Percentiles rank a stretch among this genome's conserved stretches.
Evolutionary conservation across 139 green algal genomes (phyloP).

Genomic region (Pedinophyceae sp.): DNA sequence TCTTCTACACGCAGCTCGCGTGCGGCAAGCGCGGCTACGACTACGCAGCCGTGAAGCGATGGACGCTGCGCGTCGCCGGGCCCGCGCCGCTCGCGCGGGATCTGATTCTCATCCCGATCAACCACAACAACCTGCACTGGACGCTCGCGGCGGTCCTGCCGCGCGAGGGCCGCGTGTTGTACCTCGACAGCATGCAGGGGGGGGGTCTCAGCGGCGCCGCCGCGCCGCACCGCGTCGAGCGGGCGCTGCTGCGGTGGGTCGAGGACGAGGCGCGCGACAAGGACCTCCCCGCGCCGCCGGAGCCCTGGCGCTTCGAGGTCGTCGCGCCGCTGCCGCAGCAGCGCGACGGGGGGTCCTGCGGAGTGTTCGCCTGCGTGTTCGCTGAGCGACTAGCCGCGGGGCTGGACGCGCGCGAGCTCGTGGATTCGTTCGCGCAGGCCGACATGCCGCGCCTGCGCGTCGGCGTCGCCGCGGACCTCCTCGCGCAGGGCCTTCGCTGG

Average conservation of each 20-base stretch:
- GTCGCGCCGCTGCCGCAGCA: conserved; percentile 9
- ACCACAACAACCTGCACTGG: conserved; percentile 14
- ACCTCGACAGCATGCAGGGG: conserved; percentile 12
- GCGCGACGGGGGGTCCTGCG: conserved; percentile 7
- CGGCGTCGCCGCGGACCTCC: conserved; percentile 8
- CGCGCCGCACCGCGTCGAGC: not conserved
- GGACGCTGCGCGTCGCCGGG: conserved; percentile 7
- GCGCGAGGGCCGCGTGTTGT: not conserved
- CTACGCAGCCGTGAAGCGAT: conserved; percentile 8
- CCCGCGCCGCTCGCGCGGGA: conserved; percentile 4
- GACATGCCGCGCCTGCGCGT: conserved; percentile 10
- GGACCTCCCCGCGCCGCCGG: too few relatives aligned
- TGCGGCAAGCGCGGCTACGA: not conserved
- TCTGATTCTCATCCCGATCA: conserved; percentile 12
- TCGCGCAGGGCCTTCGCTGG: too few relatives aligned
- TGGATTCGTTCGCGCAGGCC: conserved; percentile 6
- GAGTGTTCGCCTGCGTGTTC: conserved; percentile 10
- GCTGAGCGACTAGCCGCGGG: conserved; percentile 2
- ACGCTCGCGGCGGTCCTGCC: conserved; percentile 1
- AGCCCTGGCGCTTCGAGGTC: too few relatives aligned
- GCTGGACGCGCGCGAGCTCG: too few relatives aligned
- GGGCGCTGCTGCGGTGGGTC: not conserved
- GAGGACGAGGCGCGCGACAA: too few relatives aligned
- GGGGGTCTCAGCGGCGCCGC: not conserved
- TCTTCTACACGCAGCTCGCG: conserved; percentile 9